Evolutionary conservation across 257 asterid genomes (phyloP).

Genomic region (Perilla frutescens): DNA sequence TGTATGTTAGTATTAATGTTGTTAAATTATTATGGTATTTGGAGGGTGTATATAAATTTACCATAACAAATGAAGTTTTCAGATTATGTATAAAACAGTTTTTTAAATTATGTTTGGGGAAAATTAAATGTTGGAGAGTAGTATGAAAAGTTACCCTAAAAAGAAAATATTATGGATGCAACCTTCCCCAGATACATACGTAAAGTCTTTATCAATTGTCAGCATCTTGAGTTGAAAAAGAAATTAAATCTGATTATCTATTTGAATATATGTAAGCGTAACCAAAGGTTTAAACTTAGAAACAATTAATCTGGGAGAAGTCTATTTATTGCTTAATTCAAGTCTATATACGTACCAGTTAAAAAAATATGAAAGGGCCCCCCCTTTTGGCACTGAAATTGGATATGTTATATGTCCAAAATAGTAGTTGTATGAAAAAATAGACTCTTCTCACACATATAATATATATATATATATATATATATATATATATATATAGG

Average conservation of each 20-base stretch:
- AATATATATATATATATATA: neutral
- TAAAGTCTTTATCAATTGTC: conserved; percentile 22
- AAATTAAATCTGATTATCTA: neutral
- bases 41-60: too few species aligned
- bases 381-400: too few species aligned
- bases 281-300: neutral
- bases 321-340: neutral
- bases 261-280: neutral
- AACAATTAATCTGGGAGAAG: neutral
- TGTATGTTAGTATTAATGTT: too few species aligned
- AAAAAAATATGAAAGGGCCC: neutral
- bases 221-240: neutral
- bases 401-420: too few species aligned
- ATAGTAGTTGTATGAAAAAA: too few species aligned
- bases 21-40: too few species aligned
- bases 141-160: too few species aligned
- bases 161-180: neutral
- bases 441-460: too few species aligned
- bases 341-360: neutral
- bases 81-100: too few species aligned
- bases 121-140: too few species aligned
- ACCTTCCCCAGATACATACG: conserved; percentile 19
- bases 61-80: too few species aligned
- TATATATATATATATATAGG: neutral
- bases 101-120: too few species aligned